Evolutionary conservation across 106 monocot species (phyloP).

Genomic region (Ottelia alismoides): DNA sequence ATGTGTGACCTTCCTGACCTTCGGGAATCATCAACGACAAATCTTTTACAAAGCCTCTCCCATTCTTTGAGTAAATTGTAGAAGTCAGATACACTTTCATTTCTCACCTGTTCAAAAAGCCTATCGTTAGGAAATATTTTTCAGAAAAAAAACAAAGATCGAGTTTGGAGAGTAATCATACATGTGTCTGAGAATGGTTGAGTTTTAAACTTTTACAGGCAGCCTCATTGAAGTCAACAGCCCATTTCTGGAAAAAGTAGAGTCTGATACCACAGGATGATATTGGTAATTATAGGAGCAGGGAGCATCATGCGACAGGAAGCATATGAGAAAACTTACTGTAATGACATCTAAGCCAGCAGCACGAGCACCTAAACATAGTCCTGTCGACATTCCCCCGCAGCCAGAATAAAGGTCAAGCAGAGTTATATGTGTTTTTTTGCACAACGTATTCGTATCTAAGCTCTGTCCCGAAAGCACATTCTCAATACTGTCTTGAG

Average conservation of each 20-base stretch:
- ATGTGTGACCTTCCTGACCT: no score
- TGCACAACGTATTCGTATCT: constrained; percentile 5
- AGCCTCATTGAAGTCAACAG: constrained; percentile 58
- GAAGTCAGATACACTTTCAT: constrained; percentile 66
- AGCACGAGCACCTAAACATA: constrained; percentile 57
- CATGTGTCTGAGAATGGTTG: constrained; percentile 79
- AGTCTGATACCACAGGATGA: no score
- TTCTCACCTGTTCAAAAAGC: constrained; percentile 55
- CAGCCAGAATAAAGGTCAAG: constrained; percentile 91
- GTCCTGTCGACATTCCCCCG: constrained; percentile 94
- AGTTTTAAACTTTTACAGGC: constrained; percentile 62
- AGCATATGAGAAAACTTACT: constrained; percentile 21
- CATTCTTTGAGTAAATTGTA: constrained; percentile 63
- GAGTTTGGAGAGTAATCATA: no score
- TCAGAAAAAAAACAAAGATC: no score
- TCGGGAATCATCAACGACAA: constrained; percentile 11
- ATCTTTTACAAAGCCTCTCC: constrained; percentile 55
- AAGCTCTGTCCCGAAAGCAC: no score
- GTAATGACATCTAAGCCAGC: constrained; percentile 59
- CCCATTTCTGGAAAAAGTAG: constrained; percentile 96
- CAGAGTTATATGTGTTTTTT: constrained; percentile 37
- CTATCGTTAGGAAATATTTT: no score
- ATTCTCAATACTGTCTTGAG: no score
- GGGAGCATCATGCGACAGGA: constrained; percentile 7
- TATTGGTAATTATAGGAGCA: neutral